Conservation (phyloP, 106 monocot genomes). For the Acorus calamus region DNA sequence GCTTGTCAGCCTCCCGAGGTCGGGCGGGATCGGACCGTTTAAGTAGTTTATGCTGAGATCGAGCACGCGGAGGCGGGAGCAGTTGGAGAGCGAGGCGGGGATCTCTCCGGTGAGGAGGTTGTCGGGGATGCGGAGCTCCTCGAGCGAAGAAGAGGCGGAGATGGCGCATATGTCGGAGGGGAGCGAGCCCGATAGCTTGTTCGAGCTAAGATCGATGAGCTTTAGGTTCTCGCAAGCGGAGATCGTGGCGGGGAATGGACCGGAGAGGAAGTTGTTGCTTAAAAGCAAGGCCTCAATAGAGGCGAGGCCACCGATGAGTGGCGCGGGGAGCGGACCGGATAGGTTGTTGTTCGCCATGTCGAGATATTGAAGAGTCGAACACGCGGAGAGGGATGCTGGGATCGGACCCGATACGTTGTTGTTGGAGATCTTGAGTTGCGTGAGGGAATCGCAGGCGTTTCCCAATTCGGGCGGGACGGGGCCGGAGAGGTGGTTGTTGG, state of each 20-base stretch:
- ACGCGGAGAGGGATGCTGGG: slow-evolving; percentile 36
- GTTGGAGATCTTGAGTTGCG: slow-evolving; percentile 30
- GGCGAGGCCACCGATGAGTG: slow-evolving; percentile 24
- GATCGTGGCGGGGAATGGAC: slow-evolving; percentile 40
- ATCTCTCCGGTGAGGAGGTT: slow-evolving; percentile 50
- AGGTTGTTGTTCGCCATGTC: slow-evolving; percentile 63
- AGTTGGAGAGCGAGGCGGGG: slow-evolving; percentile 33
- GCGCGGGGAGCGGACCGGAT: slow-evolving; percentile 26
- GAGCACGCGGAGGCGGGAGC: slow-evolving; percentile 36
- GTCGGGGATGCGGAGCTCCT: slow-evolving; percentile 64
- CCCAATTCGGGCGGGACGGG: slow-evolving; percentile 32
- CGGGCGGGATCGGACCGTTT: slow-evolving; percentile 45
- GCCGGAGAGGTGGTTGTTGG: slow-evolving; percentile 37
- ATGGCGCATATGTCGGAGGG: slow-evolving; percentile 33
- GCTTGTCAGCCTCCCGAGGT: slow-evolving; percentile 38
- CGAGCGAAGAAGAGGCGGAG: slow-evolving; percentile 25
- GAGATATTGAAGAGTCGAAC: slow-evolving; percentile 34
- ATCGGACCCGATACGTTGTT: slow-evolving; percentile 46
- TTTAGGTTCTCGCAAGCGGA: slow-evolving; percentile 35
- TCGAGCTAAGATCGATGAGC: slow-evolving; percentile 62
- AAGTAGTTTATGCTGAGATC: slow-evolving; percentile 71
- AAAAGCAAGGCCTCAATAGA: slow-evolving; percentile 38
- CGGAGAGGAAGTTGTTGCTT: slow-evolving; percentile 71
- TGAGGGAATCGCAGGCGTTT: slow-evolving; percentile 38
- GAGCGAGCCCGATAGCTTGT: slow-evolving; percentile 35